Conservation (phyloP, 305 asterid species). For the Fraxinus angustifolia region DNA sequence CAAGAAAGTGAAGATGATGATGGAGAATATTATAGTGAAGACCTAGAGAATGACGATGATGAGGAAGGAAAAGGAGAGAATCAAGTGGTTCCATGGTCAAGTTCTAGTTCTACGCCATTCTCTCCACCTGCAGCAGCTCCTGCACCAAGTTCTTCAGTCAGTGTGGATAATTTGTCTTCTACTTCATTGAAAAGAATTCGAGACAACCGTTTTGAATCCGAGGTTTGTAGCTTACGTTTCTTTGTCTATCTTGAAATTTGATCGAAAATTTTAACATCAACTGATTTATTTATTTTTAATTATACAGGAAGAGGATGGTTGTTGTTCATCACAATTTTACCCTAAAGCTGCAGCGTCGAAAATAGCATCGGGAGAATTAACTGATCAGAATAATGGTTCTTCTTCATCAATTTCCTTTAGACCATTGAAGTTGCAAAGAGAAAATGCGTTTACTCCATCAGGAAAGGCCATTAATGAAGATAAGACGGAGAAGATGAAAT, state of each 20-base stretch:
- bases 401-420: constrained; percentile 20
- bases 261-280: neutral
- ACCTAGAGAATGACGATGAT: neutral
- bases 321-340: constrained; percentile 30
- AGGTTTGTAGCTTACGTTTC: constrained; percentile 20
- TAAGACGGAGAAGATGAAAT: neutral
- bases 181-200: constrained; percentile 31
- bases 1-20: constrained; percentile 32
- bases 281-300: neutral
- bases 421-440: constrained; percentile 32
- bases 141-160: constrained; percentile 25
- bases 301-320: constrained; percentile 33
- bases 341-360: neutral
- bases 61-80: constrained; percentile 48
- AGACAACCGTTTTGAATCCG: constrained; percentile 21
- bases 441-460: neutral
- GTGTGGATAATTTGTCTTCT: constrained; percentile 19
- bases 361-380: neutral
- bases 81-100: constrained; percentile 69
- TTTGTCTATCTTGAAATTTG: neutral
- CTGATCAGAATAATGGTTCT: neutral
- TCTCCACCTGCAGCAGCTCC: constrained; percentile 15
- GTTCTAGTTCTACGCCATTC: constrained; percentile 13
- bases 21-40: constrained; percentile 24
- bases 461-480: neutral